Evolutionary conservation across 768 basidiomycete species (phyloP), one percentile per base, ranked within the genome.

Genomic region (Suillus placidus): DNA sequence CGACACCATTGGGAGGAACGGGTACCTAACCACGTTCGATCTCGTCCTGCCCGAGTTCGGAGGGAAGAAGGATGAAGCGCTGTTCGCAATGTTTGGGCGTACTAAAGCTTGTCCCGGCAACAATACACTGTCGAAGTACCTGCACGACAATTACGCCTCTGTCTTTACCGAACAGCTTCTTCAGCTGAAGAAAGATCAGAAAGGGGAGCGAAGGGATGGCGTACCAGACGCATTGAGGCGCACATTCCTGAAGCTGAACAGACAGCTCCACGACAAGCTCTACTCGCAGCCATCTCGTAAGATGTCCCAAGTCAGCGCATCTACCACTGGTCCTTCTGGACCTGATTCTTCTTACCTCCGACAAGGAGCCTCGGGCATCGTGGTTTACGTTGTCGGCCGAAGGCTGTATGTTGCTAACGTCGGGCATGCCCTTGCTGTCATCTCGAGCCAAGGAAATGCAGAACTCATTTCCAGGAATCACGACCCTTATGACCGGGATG

Each of bases 11-110:
- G 95, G 95, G 23, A 83, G 81, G 64, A 85, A 87, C 66, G 92
- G 95, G 56, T 86, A 88, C 62, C 84, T 98, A 51, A 90, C 86
- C 55, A 94, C 97, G 88, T 85, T 97, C 68, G 97, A 99, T 77
- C 84, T 99, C 32, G 97, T 97, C 6, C 88, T 95, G 56, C 89
- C 90, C 43, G 87, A 92, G 70, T 97, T 96, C 78, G 87, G 91
- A 9, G 87, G 85, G 16, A 81, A 83, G 64, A 84, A 87, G 55
- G 88, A 89, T 72, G 93, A 96, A 74, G 94, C 94, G 14, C 81
- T 99, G 23, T 97, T 99, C 71, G 97, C 95, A 26, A 94, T 99
- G 89, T 99, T 99, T 76, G 96, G 97, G 16, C 87, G 91, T 3
- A 82, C 87, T 7, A 83, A 87, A 23, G 79, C 87, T 4, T 80